phyloP scores from a whole-genome alignment of 352 stramenopile species.

The Phytophthora nicotianae region DNA sequence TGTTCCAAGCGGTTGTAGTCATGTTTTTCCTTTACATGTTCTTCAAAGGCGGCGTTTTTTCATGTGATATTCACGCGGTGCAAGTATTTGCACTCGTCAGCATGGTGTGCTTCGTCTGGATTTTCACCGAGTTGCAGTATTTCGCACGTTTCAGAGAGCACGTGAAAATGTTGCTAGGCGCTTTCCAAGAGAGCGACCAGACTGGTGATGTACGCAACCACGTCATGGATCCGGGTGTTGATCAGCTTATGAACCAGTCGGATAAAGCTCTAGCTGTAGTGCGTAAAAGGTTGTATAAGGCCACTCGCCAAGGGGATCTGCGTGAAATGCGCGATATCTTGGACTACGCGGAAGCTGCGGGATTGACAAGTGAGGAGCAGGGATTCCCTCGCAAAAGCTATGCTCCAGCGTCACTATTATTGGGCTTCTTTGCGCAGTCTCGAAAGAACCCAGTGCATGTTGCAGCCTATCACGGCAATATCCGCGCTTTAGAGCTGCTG shows the following conservation, averaged over 20 bases:
- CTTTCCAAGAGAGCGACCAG: slow-evolving; percentile 83
- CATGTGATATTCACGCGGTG: slow-evolving; percentile 50
- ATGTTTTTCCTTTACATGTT: slow-evolving; percentile 86
- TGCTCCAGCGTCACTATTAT: slow-evolving; percentile 46
- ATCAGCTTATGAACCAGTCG: slow-evolving; percentile 63
- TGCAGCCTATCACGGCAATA: slow-evolving; percentile 75
- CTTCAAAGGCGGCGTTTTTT: slow-evolving; percentile 75
- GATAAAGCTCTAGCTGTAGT: slow-evolving; percentile 60
- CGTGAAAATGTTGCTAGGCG: slow-evolving; percentile 84
- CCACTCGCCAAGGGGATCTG: slow-evolving; percentile 66
- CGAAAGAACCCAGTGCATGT: slow-evolving; percentile 85
- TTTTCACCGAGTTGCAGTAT: slow-evolving; percentile 70
- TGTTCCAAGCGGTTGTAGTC: slow-evolving; percentile 59
- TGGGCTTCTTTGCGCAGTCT: slow-evolving; percentile 65
- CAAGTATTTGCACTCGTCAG: slow-evolving; percentile 60
- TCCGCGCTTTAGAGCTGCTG: slow-evolving; percentile 68
- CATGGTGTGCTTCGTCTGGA: slow-evolving; percentile 58
- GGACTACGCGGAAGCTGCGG: slow-evolving; percentile 50
- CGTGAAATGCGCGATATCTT: slow-evolving; percentile 68
- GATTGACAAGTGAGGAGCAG: slow-evolving; percentile 37
- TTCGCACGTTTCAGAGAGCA: slow-evolving; percentile 85
- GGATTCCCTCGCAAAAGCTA: slow-evolving; percentile 74
- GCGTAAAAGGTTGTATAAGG: slow-evolving; percentile 77
- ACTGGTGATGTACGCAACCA: slow-evolving; percentile 74
- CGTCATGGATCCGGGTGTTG: slow-evolving; percentile 54